Conservation (phyloP, 2,329 filamentous ascomycete species). For the Venturia pyrina region DNA sequence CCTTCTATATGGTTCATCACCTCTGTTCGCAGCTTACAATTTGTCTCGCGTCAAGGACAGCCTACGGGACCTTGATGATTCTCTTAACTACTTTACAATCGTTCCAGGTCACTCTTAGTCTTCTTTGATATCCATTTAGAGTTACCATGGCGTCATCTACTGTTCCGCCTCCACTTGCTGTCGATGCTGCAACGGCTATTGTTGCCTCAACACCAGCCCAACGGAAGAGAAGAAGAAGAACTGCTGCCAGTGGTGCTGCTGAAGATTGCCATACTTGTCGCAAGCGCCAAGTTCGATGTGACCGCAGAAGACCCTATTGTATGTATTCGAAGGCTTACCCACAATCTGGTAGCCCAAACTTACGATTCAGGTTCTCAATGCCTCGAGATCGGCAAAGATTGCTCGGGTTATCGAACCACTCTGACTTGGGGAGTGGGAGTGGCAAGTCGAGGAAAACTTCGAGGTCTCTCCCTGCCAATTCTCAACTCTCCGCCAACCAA, state of each 20-base stretch:
- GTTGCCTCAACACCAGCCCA: not conserved
- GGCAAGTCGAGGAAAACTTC: conserved; percentile 86
- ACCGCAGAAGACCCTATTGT: conserved; percentile 86
- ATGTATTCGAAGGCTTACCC: not conserved
- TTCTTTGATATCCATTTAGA: not conserved
- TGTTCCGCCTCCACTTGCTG: not conserved
- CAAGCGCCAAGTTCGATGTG: conserved; percentile 75
- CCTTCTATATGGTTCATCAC: conserved; percentile 1
- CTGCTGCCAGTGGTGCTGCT: conserved; percentile 76
- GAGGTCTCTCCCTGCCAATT: conserved; percentile 69
- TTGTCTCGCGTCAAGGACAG: not conserved
- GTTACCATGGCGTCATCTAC: conserved; percentile 9
- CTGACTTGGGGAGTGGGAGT: conserved; percentile 95
- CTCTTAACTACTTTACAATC: conserved; percentile 3
- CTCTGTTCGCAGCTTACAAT: conserved; percentile 1
- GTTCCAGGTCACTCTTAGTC: not conserved
- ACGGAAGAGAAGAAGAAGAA: conserved; percentile 71
- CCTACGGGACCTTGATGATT: not conserved
- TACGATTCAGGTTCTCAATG: conserved; percentile 58
- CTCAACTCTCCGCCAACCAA: conserved; percentile 31
- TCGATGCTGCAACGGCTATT: not conserved
- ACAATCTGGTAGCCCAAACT: not conserved
- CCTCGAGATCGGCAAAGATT: conserved; percentile 82
- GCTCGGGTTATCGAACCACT: conserved; percentile 92
- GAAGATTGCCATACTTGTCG: conserved; percentile 94